These are phyloP conservation scores for Orbilia quercus DNA, from an alignment of 2,329 filamentous ascomycete genomes.

Conservation along the genomic window DNA sequence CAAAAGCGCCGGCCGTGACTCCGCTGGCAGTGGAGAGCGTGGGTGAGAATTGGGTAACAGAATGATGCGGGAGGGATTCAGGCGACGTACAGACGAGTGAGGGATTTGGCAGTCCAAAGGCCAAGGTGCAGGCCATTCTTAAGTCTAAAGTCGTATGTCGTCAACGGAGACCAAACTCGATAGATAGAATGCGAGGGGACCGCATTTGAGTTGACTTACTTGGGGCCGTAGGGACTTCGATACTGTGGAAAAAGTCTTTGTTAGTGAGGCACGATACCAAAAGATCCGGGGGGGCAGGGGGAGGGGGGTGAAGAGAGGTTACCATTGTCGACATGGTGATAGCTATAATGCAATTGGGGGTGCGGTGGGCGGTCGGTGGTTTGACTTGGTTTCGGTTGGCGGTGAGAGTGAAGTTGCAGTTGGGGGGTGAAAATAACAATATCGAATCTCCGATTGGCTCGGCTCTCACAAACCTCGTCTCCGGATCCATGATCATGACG, in stretches of 20 bases:
- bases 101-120: slow-evolving; percentile 56
- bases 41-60: slow-evolving; percentile 4
- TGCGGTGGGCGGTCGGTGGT: too few species aligned
- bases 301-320: background rate
- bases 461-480: too few species aligned
- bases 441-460: slow-evolving; percentile 6
- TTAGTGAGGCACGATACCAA: slow-evolving; percentile 9
- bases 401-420: background rate
- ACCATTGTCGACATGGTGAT: slow-evolving; percentile 25
- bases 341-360: too few species aligned
- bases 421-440: background rate
- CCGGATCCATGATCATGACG: too few species aligned
- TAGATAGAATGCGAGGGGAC: background rate
- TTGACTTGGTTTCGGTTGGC: background rate
- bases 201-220: slow-evolving; percentile 56
- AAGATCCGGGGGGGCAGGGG: too few species aligned
- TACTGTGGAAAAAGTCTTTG: slow-evolving; percentile 26
- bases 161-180: background rate
- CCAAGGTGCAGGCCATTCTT: slow-evolving; percentile 56
- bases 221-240: slow-evolving; percentile 58
- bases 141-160: slow-evolving; percentile 47
- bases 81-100: slow-evolving; percentile 56
- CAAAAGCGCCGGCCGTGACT: slow-evolving; percentile 57
- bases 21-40: slow-evolving; percentile 45
- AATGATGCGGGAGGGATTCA: background rate